Percentiles rank a stretch among this genome's conserved stretches.
These are phyloP conservation scores for Hippophae gyantsensis DNA, from an alignment of 306 rosid species.

Conservation along the genomic window DNA sequence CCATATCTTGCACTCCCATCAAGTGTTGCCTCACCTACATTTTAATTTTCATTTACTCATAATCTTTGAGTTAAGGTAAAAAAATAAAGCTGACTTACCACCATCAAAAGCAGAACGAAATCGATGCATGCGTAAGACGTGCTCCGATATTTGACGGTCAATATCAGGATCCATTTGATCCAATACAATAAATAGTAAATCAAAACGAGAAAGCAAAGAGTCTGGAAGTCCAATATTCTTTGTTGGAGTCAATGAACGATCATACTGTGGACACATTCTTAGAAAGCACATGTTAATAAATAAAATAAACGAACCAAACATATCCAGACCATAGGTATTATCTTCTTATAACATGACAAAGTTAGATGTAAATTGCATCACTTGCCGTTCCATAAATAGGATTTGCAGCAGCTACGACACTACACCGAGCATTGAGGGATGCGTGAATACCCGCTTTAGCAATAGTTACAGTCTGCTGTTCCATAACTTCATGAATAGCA, in stretches of 20 bases:
- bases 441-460: conserved; percentile 99
- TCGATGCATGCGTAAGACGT: conserved; percentile 95
- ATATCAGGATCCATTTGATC: conserved; percentile 99
- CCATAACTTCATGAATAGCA: conserved; percentile 99
- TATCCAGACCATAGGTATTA: conserved; percentile 4
- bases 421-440: conserved; percentile 92
- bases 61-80: conserved; percentile 10
- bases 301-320: not conserved
- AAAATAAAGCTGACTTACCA: conserved; percentile 41
- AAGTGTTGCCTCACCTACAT: conserved; percentile 58
- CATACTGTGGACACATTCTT: conserved; percentile 47
- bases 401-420: conserved; percentile 99
- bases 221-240: conserved; percentile 97
- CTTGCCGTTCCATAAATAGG: conserved; percentile 98
- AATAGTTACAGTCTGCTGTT: conserved; percentile 96
- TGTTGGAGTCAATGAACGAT: conserved; percentile 98
- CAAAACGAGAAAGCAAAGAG: conserved; percentile 95
- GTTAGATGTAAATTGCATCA: conserved; percentile 12
- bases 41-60: conserved; percentile 15
- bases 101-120: conserved; percentile 73
- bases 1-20: conserved; percentile 66
- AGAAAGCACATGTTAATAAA: conserved; percentile 9
- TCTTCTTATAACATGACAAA: not conserved
- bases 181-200: conserved; percentile 82
- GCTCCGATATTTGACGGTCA: conserved; percentile 84